Percentiles rank a stretch among this genome's conserved stretches.
These are phyloP conservation scores for Leavenworthia alabamica DNA, from an alignment of 345 rosid genomes.

Conservation along the genomic window DNA sequence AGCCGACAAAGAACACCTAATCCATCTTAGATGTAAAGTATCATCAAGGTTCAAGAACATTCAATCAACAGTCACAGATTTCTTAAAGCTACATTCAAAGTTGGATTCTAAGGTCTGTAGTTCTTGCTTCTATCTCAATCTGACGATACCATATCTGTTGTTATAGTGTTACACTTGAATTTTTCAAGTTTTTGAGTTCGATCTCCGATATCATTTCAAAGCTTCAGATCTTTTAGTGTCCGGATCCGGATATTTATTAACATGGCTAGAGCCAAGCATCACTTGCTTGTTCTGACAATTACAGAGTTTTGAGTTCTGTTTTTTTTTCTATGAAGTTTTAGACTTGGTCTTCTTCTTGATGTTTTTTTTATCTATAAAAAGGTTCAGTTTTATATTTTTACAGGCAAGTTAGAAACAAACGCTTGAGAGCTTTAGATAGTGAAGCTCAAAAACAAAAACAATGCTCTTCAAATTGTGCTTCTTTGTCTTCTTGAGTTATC, in stretches of 20 bases:
- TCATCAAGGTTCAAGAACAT: background rate
- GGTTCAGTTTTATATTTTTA: background rate
- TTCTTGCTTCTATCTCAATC: too few species aligned
- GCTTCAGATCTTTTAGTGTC: background rate
- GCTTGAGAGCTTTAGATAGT: slow-evolving; percentile 4
- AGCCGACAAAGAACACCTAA: slow-evolving; percentile 24
- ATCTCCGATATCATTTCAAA: too few species aligned
- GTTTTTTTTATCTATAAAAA: background rate
- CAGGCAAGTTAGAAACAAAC: too few species aligned
- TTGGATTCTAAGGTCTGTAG: too few species aligned
- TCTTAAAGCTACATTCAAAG: slow-evolving; percentile 19
- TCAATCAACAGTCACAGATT: background rate
- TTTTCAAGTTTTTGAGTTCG: too few species aligned
- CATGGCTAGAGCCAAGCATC: slow-evolving; percentile 8
- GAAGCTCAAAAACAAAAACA: slow-evolving; percentile 13
- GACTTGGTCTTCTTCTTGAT: background rate
- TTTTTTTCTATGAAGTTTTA: background rate
- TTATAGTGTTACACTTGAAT: slow-evolving; percentile 1
- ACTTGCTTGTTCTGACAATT: slow-evolving; percentile 22
- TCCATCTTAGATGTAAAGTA: slow-evolving; percentile 19
- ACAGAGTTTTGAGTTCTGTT: slow-evolving; percentile 11
- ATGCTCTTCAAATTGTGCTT: slow-evolving; percentile 42
- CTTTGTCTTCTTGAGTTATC: slow-evolving; percentile 35
- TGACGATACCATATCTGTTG: background rate
- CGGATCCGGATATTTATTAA: too few species aligned